Percentiles rank a stretch among this genome's conserved stretches.
phyloP scores from a whole-genome alignment of 2,329 filamentous ascomycete species.

The Fusarium camptoceras region DNA sequence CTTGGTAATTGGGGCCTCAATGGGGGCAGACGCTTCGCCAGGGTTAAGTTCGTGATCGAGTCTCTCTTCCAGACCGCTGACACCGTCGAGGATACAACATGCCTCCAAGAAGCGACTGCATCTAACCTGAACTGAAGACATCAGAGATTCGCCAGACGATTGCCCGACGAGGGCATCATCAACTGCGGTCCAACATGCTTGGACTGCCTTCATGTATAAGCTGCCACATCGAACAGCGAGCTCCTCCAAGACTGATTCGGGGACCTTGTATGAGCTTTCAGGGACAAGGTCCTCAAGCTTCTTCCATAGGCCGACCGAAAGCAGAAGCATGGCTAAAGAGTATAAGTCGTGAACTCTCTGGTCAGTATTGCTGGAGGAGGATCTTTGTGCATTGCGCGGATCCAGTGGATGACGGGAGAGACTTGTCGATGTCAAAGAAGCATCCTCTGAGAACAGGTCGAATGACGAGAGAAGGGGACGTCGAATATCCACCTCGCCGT shows the following conservation, averaged over 20 bases:
- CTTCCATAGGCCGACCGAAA: slow-evolving; percentile 82
- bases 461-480: slow-evolving; percentile 79
- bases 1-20: slow-evolving; percentile 11
- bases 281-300: slow-evolving; percentile 68
- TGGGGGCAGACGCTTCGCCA: background rate
- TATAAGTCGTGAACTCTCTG: slow-evolving; percentile 76
- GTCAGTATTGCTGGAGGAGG: slow-evolving; percentile 62
- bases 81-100: slow-evolving; percentile 69
- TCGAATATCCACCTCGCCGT: slow-evolving; percentile 70
- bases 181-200: slow-evolving; percentile 77
- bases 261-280: slow-evolving; percentile 61
- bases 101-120: slow-evolving; percentile 70
- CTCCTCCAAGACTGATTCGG: slow-evolving; percentile 71
- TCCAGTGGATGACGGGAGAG: slow-evolving; percentile 72
- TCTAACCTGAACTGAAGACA: slow-evolving; percentile 65
- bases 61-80: slow-evolving; percentile 67
- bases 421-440: slow-evolving; percentile 33
- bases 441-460: slow-evolving; percentile 70
- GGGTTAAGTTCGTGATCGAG: slow-evolving; percentile 61
- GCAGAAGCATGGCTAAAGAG: slow-evolving; percentile 76
- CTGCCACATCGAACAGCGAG: slow-evolving; percentile 77
- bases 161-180: slow-evolving; percentile 68
- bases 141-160: slow-evolving; percentile 61
- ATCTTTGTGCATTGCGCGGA: slow-evolving; percentile 62
- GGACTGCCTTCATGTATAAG: slow-evolving; percentile 79